Evolutionary conservation across 2,329 filamentous ascomycete species (phyloP).

Genomic region (Hortaea sp.): DNA sequence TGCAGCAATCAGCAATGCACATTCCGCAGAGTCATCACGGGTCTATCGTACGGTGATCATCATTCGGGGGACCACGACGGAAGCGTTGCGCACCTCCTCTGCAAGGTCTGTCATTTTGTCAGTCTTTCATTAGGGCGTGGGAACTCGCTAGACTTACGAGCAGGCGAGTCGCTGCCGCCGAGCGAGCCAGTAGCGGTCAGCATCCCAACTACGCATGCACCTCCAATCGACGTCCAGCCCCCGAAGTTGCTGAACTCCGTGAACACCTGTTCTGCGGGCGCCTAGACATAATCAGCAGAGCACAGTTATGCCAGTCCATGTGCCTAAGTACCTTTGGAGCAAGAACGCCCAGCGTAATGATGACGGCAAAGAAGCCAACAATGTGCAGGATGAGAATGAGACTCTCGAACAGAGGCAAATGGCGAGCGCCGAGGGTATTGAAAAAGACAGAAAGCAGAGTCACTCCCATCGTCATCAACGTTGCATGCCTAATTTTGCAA

Average conservation of each 20-base stretch:
- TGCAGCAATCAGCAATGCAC: too few species aligned
- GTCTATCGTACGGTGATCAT: too few species aligned
- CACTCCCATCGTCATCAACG: slow-evolving; percentile 23
- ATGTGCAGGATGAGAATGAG: slow-evolving; percentile 11
- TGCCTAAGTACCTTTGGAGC: not conserved
- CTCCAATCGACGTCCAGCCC: slow-evolving; percentile 23
- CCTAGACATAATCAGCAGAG: too few species aligned
- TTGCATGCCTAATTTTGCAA: slow-evolving; percentile 25
- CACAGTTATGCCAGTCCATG: too few species aligned
- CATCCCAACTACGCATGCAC: not conserved
- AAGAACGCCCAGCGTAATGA: slow-evolving; percentile 35
- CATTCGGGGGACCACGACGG: too few species aligned
- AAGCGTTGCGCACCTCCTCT: too few species aligned
- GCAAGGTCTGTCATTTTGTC: too few species aligned
- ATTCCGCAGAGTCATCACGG: too few species aligned
- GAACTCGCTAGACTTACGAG: too few species aligned
- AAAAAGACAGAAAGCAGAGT: slow-evolving; percentile 3
- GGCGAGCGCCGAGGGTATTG: slow-evolving; percentile 6
- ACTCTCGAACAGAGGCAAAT: slow-evolving; percentile 9
- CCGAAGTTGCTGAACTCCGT: slow-evolving; percentile 39
- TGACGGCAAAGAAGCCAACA: slow-evolving; percentile 39
- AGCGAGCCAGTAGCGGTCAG: not conserved
- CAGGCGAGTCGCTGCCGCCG: too few species aligned
- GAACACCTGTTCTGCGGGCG: slow-evolving; percentile 3
- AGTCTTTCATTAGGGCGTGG: too few species aligned